Base-by-base conservation (phyloP, 768 basidiomycete species). In the Xerocomellus dryophilus region DNA sequence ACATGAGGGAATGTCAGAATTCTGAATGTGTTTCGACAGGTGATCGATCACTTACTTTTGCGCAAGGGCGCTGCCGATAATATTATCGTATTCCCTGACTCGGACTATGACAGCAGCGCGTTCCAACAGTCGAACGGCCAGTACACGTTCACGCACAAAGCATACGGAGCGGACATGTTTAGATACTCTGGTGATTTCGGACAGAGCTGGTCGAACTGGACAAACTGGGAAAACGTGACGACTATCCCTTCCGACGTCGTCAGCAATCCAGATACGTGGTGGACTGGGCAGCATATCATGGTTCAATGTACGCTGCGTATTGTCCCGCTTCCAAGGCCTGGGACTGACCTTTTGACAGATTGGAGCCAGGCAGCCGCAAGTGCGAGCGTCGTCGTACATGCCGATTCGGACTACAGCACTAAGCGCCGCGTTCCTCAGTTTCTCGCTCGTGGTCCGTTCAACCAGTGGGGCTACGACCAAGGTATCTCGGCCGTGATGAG, bases 161-260 rank as follows among this genome's bases (percentile, higher is more conserved):
- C 94, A 5, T 79, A 80, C 50, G 94, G 94, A 43, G 93, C 94
- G 17, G 93, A 96, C 57, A 82, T 74, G 76, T 86, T 92, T 75
- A 81, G 94, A 42, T 95, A 93, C 70, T 86, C 91, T 12, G 83
- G 84, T 74, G 86, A 95, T 74, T 96, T 88, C 63, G 93, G 90
- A 9, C 78, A 81, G 66, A 88, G 81, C 60, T 96, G 93, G 93
- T 79, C 89, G 6, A 68, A 78, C 18, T 96, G 94, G 94, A 72
- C 73, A 21, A 74, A 75, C 47, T 96, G 88, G 85, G 89, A 94
- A 71, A 80, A 84, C 50, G 79, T 75, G 18, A 86, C 89, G 1
- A 77, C 73, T 1, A 81, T 96, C 51, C 77, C 86, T 50, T 66
- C 80, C 9, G 71, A 69, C n/a, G 56, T 81, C 11, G 88, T 94